Conservation (phyloP, 352 stramenopile genomes). For the Pythium aquatile region DNA sequence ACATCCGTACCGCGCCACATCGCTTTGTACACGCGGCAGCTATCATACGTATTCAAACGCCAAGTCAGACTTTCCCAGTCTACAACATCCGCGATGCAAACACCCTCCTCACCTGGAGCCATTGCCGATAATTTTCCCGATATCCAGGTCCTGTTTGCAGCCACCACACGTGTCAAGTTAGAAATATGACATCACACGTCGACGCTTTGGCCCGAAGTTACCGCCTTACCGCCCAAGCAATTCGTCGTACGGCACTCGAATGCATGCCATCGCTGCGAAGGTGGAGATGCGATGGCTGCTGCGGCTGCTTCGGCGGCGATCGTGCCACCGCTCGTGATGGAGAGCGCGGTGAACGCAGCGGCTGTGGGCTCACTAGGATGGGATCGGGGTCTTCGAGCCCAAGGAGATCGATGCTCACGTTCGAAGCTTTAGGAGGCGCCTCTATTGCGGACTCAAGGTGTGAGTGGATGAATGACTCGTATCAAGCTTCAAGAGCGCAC, state of each 20-base stretch:
- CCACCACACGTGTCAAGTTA: neutral
- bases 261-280: neutral
- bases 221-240: slow-evolving; percentile 11
- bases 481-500: neutral
- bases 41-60: slow-evolving; percentile 16
- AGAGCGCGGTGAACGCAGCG: slow-evolving; percentile 1
- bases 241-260: slow-evolving; percentile 1
- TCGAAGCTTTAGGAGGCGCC: neutral
- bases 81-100: neutral
- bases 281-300: neutral
- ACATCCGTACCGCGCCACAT: slow-evolving; percentile 74
- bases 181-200: neutral
- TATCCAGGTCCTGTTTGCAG: slow-evolving; percentile 30
- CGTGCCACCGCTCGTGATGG: neutral
- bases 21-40: slow-evolving; percentile 75
- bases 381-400: slow-evolving; percentile 15
- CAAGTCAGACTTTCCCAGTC: neutral
- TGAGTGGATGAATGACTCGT: neutral
- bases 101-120: slow-evolving; percentile 51
- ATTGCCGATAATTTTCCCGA: slow-evolving; percentile 56
- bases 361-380: neutral
- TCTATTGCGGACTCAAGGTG: neutral
- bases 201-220: neutral
- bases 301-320: neutral
- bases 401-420: slow-evolving; percentile 16